These are phyloP conservation scores for Iris macrosiphon DNA, from an alignment of 106 monocot species.

Conservation along the genomic window DNA sequence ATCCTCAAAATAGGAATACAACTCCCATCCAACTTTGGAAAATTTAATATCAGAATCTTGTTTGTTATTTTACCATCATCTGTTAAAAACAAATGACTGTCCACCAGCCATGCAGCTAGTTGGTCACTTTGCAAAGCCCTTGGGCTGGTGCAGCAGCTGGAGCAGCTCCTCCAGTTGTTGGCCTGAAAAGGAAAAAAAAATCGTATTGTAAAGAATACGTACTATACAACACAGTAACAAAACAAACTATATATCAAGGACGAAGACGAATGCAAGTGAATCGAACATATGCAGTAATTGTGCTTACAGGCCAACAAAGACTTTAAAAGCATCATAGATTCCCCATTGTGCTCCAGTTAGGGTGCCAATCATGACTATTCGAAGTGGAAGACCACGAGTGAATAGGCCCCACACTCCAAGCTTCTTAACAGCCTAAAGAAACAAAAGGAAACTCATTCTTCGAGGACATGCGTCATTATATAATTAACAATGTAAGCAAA, in stretches of 20 bases:
- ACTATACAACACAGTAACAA: too few species aligned
- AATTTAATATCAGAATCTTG: too few species aligned
- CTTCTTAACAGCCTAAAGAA: constrained; percentile 27
- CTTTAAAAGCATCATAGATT: constrained; percentile 41
- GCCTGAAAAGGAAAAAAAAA: constrained; percentile 6
- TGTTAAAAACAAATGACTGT: too few species aligned
- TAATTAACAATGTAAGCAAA: too few species aligned
- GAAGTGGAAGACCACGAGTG: constrained; percentile 33
- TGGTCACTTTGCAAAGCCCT: too few species aligned
- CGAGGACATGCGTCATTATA: too few species aligned
- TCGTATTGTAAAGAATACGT: not conserved
- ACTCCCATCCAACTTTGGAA: too few species aligned
- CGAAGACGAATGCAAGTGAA: not conserved
- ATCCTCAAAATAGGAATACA: too few species aligned
- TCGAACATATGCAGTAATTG: too few species aligned
- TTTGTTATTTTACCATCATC: too few species aligned
- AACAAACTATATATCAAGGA: too few species aligned
- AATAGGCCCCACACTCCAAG: constrained; percentile 31
- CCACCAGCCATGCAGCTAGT: too few species aligned
- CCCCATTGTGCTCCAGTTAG: constrained; percentile 34
- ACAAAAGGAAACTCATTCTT: not conserved
- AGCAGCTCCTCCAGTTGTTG: constrained; percentile 26
- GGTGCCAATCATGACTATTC: constrained; percentile 34
- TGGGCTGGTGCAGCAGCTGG: constrained; percentile 11
- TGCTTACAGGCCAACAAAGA: constrained; percentile 34